A percentile compares a stretch with the other conserved stretches of the same genome.
These are phyloP conservation scores for Salix brachista DNA, from an alignment of 345 rosid genomes.

Conservation along the genomic window DNA sequence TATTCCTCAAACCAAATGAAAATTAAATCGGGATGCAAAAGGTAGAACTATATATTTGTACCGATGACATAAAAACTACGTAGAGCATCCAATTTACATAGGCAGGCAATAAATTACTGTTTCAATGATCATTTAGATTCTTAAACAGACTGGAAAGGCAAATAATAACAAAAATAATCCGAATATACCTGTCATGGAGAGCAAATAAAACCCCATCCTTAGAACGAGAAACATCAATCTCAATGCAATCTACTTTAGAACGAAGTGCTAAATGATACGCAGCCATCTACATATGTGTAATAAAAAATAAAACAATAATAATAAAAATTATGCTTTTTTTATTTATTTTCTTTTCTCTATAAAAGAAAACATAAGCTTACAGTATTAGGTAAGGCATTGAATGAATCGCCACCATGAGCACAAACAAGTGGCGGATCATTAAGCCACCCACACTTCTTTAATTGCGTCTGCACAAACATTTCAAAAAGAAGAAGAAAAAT, in stretches of 20 bases:
- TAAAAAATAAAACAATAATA: not conserved
- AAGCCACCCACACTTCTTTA: constrained; percentile 71
- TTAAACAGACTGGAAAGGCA: not conserved
- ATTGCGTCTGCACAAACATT: constrained; percentile 36
- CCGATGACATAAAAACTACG: no score
- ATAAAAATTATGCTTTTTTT: no score
- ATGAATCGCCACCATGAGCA: constrained; percentile 97
- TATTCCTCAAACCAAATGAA: not conserved
- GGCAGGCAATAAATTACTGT: not conserved
- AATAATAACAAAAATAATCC: not conserved
- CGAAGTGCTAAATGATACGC: constrained; percentile 66
- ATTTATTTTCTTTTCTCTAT: no score
- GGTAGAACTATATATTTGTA: no score
- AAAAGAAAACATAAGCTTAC: constrained; percentile 31
- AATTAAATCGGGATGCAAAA: not conserved
- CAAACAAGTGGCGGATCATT: constrained; percentile 85
- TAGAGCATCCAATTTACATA: not conserved
- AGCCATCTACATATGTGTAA: constrained; percentile 45
- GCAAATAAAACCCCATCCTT: constrained; percentile 84
- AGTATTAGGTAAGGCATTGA: constrained; percentile 75
- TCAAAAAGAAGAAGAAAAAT: not conserved
- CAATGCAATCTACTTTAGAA: constrained; percentile 83
- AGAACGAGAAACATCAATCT: constrained; percentile 92
- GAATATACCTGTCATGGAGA: constrained; percentile 75
- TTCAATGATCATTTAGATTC: no score